Evolutionary conservation across 257 asterid species (phyloP), one percentile per base, ranked within the genome.

Genomic region (Salvia hispanica): DNA sequence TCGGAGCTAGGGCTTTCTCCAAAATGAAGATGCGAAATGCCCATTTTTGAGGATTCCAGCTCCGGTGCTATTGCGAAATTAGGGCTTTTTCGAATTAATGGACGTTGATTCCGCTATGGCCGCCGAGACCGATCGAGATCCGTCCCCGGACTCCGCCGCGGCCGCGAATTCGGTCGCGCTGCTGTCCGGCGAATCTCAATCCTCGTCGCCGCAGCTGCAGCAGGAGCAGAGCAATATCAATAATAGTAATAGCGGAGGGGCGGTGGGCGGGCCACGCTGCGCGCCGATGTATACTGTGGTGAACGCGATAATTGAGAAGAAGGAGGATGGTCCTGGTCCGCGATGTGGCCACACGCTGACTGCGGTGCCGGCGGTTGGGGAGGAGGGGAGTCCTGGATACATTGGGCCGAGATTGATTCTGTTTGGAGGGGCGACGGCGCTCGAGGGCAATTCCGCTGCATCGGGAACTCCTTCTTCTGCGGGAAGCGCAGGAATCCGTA

Each of bases 401-500:
- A 80, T 85, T 72, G 96, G 96, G 7, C 96, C 96, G 14, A 89
- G 98, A 66, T 77, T 94, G 62, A 82, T 94, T 82, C 78, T 94
- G 28, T 94, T 94, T 47, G 99, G 99, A 64, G 99, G 99, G 64
- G 99, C 99, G 58, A 94, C 99, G 0, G 95, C 99, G 3, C 87
- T 94, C 52, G 99, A 94, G 76, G 99, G 98, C 68, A 94, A 94
- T 83, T 92, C 99, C 5, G 90, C 86, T 33, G 88, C 84, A 31
- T 72, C 95, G 3, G 98, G 99, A 58, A 80, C 99, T 64, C 99
- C 99, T 61, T 68, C 99, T 15, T 89, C 99, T 5, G 99, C 96
- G n/a, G 99, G 99, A 82, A 94, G 96, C 74, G 96, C 97, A 37
- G 99, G 99, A 75, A 94, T 94, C 71, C 79, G 99, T 94, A 91